Evolutionary conservation across 306 rosid species (phyloP).

Genomic region (Citrullus amarus): DNA sequence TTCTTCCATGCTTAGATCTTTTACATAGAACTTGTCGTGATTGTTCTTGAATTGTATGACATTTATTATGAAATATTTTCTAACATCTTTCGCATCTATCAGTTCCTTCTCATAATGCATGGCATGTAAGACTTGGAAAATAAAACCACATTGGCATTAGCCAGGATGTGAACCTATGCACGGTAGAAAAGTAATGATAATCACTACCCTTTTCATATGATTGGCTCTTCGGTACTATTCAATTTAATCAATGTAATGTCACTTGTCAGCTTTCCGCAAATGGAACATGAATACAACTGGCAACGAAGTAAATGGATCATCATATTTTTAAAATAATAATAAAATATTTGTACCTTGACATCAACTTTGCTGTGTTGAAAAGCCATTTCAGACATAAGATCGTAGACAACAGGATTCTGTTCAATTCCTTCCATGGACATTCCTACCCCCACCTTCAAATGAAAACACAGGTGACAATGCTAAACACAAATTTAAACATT

Average conservation of each 20-base stretch:
- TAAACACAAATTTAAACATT: not conserved
- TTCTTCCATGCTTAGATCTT: not conserved
- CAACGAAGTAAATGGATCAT: not conserved
- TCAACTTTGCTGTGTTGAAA: conserved; percentile 53
- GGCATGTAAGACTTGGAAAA: not conserved
- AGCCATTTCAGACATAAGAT: conserved; percentile 91
- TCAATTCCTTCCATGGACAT: conserved; percentile 96
- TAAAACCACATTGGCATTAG: not conserved
- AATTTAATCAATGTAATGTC: not conserved
- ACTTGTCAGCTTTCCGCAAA: not conserved
- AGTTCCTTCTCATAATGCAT: not conserved
- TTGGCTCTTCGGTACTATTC: not conserved
- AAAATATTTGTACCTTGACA: conserved; percentile 39
- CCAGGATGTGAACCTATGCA: not conserved
- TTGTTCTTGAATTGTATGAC: not conserved
- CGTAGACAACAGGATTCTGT: conserved; percentile 81
- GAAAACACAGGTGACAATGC: conserved; percentile 9
- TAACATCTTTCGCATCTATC: not conserved
- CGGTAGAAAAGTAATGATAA: not conserved
- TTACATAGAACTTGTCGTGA: not conserved
- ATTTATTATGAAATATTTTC: not conserved
- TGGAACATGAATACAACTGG: not conserved
- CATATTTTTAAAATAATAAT: not conserved
- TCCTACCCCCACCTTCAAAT: conserved; percentile 76
- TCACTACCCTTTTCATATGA: not conserved